Evolutionary conservation across 116 monocot species (phyloP), one percentile per base, ranked within the genome.

Genomic region (Dioscorea cayenensis): DNA sequence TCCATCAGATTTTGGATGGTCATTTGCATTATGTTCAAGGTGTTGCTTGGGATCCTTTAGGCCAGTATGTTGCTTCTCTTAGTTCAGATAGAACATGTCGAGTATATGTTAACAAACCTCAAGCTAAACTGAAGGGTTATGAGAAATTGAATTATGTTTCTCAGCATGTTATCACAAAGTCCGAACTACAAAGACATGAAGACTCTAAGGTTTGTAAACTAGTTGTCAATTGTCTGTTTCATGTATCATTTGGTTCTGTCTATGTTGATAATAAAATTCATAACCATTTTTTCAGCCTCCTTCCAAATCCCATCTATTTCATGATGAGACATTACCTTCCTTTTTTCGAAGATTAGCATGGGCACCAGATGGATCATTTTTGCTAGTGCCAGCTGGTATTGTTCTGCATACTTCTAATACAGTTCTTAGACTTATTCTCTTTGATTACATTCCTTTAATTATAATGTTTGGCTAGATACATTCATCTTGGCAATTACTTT

Each of bases 21-120:
- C 97, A 97, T 83, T 75, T 86, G 38, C 97, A 93, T 77, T 97
- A 97, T 85, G 97, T 97, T 76, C 93, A 97, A 66, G 97, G 97
- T 63, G 97, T 97, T 78, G 79, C 90, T 9, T 97, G 97, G 97
- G 97, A 97, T 83, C 97, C 97, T 70, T 71, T 90, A 73, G 86
- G 81, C 64, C 81, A 86, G 7, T 97, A 83, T 85, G 74, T 93
- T 80, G 93, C 97, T 75, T 93, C 97, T n/a, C 71, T 97, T 68
- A 97, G 97, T 81, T 97, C 93, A 28, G 97, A 97, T 59, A 84
- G 97, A 75, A 97, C 93, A 51, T 97, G 93, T 64, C 82, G 93
- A 25, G 72, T 97, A 36, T 93, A 90, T 77, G 74, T 49, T 14
- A 92, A 93, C 60, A 92, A 86, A 70, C 81, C 85, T 60, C 92